These are phyloP conservation scores for Tylopilus orsonianus DNA, from an alignment of 1,284 basidiomycete genomes.

Conservation along the genomic window DNA sequence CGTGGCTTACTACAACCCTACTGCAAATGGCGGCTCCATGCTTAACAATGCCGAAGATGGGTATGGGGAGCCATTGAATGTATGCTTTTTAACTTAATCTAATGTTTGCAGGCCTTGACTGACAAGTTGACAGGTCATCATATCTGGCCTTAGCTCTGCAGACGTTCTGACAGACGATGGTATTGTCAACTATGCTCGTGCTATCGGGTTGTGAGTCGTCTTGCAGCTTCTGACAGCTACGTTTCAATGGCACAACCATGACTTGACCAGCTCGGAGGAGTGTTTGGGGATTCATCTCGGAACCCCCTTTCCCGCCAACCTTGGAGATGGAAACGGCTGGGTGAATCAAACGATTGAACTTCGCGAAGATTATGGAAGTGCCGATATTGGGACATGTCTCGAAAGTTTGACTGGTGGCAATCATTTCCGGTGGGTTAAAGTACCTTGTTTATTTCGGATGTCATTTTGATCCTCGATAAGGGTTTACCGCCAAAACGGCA, in stretches of 20 bases:
- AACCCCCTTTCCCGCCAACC: constrained; percentile 55
- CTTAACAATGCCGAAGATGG: constrained; percentile 47
- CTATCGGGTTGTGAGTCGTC: constrained; percentile 56
- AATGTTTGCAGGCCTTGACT: background rate
- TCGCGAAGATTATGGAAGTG: constrained; percentile 56
- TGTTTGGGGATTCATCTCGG: constrained; percentile 65
- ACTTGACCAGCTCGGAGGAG: constrained; percentile 65
- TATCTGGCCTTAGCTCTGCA: constrained; percentile 55
- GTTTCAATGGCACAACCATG: too few relatives aligned
- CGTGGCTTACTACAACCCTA: constrained; percentile 47
- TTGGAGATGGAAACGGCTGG: constrained; percentile 62
- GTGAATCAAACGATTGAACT: constrained; percentile 53
- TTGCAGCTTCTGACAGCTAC: background rate
- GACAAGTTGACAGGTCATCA: constrained; percentile 43
- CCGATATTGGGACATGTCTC: constrained; percentile 55
- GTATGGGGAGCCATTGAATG: constrained; percentile 62
- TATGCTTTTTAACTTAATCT: constrained; percentile 26
- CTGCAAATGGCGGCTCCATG: constrained; percentile 50
- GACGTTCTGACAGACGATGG: constrained; percentile 56
- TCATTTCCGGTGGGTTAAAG: constrained; percentile 52
- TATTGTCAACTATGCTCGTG: constrained; percentile 56
- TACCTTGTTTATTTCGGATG: background rate
- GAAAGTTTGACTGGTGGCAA: constrained; percentile 66
- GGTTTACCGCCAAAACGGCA: constrained; percentile 60
- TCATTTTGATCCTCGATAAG: constrained; percentile 30